These are phyloP conservation scores for Avicennia marina DNA, from an alignment of 257 asterid species.

Conservation along the genomic window DNA sequence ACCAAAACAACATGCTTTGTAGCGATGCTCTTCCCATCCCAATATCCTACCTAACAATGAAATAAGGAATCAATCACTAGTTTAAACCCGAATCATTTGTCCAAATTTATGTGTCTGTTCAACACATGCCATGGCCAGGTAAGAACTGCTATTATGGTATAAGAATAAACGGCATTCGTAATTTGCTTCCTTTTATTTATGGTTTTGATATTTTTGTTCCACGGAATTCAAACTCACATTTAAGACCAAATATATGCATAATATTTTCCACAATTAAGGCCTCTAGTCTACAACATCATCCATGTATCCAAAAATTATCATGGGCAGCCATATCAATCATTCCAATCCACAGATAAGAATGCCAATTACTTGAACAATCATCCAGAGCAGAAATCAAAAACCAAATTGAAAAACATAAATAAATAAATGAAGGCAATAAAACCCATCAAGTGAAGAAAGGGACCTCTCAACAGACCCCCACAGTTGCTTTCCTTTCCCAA, in stretches of 20 bases:
- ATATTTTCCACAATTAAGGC: constrained; percentile 14
- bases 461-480: constrained; percentile 19
- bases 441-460: constrained; percentile 1
- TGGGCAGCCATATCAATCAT: neutral
- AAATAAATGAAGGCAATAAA: constrained; percentile 8
- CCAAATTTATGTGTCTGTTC: no score
- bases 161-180: neutral
- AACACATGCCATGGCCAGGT: no score
- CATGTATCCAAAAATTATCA: neutral
- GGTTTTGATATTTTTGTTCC: neutral
- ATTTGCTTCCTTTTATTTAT: neutral
- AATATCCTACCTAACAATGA: constrained; percentile 23
- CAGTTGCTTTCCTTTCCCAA: constrained; percentile 16
- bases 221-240: no score
- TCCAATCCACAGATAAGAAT: constrained; percentile 2
- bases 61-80: constrained; percentile 8
- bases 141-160: no score
- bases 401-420: neutral
- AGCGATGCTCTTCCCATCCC: constrained; percentile 33
- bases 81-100: no score
- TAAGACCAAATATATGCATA: neutral
- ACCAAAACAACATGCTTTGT: constrained; percentile 23
- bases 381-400: constrained; percentile 5
- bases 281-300: constrained; percentile 1
- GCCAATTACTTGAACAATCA: neutral